Evolutionary conservation across 768 basidiomycete genomes (phyloP).

Genomic region (Exidia glandulosa): DNA sequence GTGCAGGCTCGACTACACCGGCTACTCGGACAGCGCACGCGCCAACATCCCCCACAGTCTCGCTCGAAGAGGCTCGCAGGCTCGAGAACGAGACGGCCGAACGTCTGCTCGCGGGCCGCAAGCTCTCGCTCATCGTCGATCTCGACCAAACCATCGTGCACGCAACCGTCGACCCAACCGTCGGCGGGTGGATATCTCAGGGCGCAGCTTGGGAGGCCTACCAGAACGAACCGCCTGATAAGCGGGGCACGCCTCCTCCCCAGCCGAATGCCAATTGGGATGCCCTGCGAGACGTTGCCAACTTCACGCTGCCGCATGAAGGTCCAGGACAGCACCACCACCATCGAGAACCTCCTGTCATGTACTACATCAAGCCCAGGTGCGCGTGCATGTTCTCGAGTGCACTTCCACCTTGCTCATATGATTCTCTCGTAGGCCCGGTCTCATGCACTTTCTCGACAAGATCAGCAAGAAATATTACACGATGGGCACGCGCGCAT

Average conservation of each 20-base stretch:
- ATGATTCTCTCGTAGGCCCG: slow-evolving; percentile 64
- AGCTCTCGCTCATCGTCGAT: slow-evolving; percentile 93
- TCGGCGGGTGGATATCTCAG: slow-evolving; percentile 92
- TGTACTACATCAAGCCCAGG: slow-evolving; percentile 98
- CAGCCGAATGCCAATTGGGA: slow-evolving; percentile 88
- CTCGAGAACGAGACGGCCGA: slow-evolving; percentile 77
- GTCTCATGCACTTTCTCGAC: slow-evolving; percentile 69
- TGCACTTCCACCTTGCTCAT: neutral
- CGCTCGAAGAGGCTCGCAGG: slow-evolving; percentile 81
- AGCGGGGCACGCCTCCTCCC: neutral
- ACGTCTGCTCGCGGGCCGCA: slow-evolving; percentile 61
- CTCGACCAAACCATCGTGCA: slow-evolving; percentile 98
- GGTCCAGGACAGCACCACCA: slow-evolving; percentile 30
- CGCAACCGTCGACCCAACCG: slow-evolving; percentile 96
- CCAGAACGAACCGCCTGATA: slow-evolving; percentile 17
- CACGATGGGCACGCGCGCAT: slow-evolving; percentile 97
- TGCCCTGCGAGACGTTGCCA: slow-evolving; percentile 80
- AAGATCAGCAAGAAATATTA: slow-evolving; percentile 74
- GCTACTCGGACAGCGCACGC: slow-evolving; percentile 74
- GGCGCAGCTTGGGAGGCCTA: slow-evolving; percentile 70
- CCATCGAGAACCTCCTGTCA: slow-evolving; percentile 25
- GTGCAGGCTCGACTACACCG: slow-evolving; percentile 71
- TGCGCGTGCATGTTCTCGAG: slow-evolving; percentile 25
- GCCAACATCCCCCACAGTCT: slow-evolving; percentile 89
- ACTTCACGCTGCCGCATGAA: slow-evolving; percentile 82